Evolutionary conservation across 164 flowering plant species (phyloP), one percentile per base, ranked within the genome.

Genomic region (Vitis rupestris): DNA sequence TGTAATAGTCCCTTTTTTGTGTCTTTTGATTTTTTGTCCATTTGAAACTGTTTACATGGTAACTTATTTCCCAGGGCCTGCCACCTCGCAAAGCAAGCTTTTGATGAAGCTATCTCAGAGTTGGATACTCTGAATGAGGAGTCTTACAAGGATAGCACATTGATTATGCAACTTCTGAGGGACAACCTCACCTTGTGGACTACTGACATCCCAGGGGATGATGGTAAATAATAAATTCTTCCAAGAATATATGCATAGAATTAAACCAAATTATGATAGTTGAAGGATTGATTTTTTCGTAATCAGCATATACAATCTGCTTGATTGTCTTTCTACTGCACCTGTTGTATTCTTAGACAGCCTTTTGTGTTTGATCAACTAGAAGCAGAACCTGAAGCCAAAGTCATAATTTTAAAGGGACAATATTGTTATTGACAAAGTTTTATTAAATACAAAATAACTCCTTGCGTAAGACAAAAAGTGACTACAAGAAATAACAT

Each of bases 31-130:
- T 53, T 50, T 5, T 8, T 19, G 14, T 9, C 17, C 15, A n/a
- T 16, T 9, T 13, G 17, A 8, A 37, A 1, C 19, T 12, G 23
- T 55, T 56, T 16, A 3, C 1, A 8, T 31, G n/a, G 52, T 27
- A 48, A 30, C 52, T 56, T 71, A 29, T 53, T 27, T 58, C 4
- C 10, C 70, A 81, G 81, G 67, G 81, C 84, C 6, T 78, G 81
- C 19, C 79, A 72, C 65, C 78, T 81, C 44, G 84, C 81, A 54
- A 81, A 73, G 64, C 75, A 75, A 71, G 84, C 81, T 10, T 78
- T 81, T 73, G 81, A 78, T 73, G 84, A 78, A 62, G 84, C 84
- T 31, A 80, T 80, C 57, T 69, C 81, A 3, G 83, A 80, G 72
- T 58, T 81, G 73, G 81, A 78, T 52, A 60, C 66, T 15, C 61